These are phyloP conservation scores for Smittium mucronatum DNA, from an alignment of 371 early-diverging fungal genomes.

Conservation along the genomic window DNA sequence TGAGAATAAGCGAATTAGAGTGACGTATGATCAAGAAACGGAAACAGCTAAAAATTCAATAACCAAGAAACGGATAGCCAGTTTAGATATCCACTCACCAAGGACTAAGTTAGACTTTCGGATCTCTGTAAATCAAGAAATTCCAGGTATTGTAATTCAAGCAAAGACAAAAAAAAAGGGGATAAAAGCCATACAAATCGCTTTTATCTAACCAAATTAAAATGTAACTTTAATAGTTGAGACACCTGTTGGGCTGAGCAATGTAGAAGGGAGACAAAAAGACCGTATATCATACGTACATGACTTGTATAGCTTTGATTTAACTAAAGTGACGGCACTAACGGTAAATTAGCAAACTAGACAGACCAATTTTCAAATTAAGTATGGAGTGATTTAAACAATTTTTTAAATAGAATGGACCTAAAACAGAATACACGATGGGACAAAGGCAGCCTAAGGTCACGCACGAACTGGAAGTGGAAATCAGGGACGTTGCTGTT, in stretches of 20 bases:
- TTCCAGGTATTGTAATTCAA: slow-evolving; percentile 30
- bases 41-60: slow-evolving; percentile 43
- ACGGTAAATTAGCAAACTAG: not conserved
- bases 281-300: slow-evolving; percentile 60
- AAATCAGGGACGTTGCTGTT: slow-evolving; percentile 21
- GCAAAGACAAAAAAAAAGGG: no score
- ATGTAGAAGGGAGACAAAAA: slow-evolving; percentile 43
- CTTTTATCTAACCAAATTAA: slow-evolving; percentile 1
- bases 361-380: not conserved
- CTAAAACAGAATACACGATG: slow-evolving; percentile 19
- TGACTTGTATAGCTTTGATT: slow-evolving; percentile 55
- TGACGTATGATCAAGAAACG: slow-evolving; percentile 48
- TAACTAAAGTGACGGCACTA: slow-evolving; percentile 52
- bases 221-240: not conserved
- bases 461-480: slow-evolving; percentile 34
- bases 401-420: slow-evolving; percentile 15
- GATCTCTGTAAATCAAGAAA: slow-evolving; percentile 56
- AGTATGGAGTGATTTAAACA: slow-evolving; percentile 1
- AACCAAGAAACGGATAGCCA: slow-evolving; percentile 47
- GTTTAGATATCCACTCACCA: slow-evolving; percentile 58
- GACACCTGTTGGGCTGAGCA: not conserved
- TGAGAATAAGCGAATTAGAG: slow-evolving; percentile 38
- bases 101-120: slow-evolving; percentile 53
- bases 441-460: slow-evolving; percentile 21
- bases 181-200: slow-evolving; percentile 17